These are phyloP conservation scores for Jamesozyma gamospora DNA, from an alignment of 805 yeast species.

Conservation along the genomic window DNA sequence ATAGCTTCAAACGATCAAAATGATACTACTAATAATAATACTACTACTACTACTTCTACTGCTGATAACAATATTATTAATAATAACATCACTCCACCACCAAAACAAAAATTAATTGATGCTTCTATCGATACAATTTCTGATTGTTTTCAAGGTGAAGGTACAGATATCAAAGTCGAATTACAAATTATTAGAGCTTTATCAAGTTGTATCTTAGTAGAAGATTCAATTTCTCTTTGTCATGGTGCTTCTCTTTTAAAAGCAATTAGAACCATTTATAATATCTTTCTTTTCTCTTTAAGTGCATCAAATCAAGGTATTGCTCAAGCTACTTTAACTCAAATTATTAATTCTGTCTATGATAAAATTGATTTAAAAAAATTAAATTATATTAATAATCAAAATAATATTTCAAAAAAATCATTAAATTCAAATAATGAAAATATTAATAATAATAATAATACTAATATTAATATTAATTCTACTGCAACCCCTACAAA, in stretches of 20 bases:
- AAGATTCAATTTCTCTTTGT: conserved; percentile 54
- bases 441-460: conserved; percentile 3
- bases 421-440: neutral
- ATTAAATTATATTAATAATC: conserved; percentile 1
- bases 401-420: conserved; percentile 3
- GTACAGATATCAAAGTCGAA: conserved; percentile 82
- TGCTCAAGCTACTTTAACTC: conserved; percentile 92
- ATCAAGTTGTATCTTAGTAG: conserved; percentile 77
- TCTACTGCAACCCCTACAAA: too few relatives aligned
- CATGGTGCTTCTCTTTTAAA: conserved; percentile 84
- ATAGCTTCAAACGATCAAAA: conserved; percentile 26
- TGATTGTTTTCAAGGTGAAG: conserved; percentile 82
- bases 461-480: too few relatives aligned
- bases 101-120: conserved; percentile 55
- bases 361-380: conserved; percentile 41
- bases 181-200: conserved; percentile 87
- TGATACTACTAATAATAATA: conserved; percentile 13
- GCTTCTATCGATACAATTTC: conserved; percentile 78
- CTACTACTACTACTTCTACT: too few relatives aligned
- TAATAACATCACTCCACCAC: conserved; percentile 37
- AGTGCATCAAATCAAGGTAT: conserved; percentile 79
- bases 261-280: conserved; percentile 89
- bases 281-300: conserved; percentile 77
- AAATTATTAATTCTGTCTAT: conserved; percentile 77
- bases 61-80: conserved; percentile 12